A percentile compares a stretch with the other conserved stretches of the same genome.
These are phyloP conservation scores for Pichia sp. DNA, from an alignment of 1,139 yeast genomes.

Conservation along the genomic window DNA sequence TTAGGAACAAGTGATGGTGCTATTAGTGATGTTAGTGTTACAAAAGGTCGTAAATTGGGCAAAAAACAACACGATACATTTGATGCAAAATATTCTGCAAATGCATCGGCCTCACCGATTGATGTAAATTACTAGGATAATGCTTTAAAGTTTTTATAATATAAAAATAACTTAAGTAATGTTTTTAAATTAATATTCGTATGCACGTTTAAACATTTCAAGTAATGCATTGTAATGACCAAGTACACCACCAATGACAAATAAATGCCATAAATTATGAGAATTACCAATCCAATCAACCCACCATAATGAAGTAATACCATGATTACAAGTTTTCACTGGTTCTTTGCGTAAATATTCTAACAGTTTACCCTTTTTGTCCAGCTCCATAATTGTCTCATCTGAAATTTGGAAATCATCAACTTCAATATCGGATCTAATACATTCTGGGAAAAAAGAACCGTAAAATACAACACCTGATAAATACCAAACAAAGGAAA, in stretches of 20 bases:
- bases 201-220: constrained; percentile 47
- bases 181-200: not conserved
- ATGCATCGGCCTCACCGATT: constrained; percentile 14
- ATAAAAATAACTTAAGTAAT: not conserved
- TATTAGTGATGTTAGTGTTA: not conserved
- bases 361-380: constrained; percentile 34
- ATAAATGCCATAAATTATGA: constrained; percentile 91
- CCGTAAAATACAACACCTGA: constrained; percentile 87
- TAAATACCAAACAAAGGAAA: constrained; percentile 67
- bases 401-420: constrained; percentile 40
- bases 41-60: not conserved
- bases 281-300: constrained; percentile 68
- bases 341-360: constrained; percentile 55
- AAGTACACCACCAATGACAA: constrained; percentile 78
- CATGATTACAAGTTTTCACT: constrained; percentile 36
- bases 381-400: constrained; percentile 38
- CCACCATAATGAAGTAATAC: constrained; percentile 74
- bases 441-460: constrained; percentile 82
- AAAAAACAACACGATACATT: constrained; percentile 3
- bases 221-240: constrained; percentile 80
- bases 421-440: constrained; percentile 57
- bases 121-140: constrained; percentile 5
- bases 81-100: constrained; percentile 12
- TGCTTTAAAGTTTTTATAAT: not conserved
- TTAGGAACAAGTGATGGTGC: not conserved